phyloP scores from a whole-genome alignment of 257 asterid genomes.

The Solanum arcanum region DNA sequence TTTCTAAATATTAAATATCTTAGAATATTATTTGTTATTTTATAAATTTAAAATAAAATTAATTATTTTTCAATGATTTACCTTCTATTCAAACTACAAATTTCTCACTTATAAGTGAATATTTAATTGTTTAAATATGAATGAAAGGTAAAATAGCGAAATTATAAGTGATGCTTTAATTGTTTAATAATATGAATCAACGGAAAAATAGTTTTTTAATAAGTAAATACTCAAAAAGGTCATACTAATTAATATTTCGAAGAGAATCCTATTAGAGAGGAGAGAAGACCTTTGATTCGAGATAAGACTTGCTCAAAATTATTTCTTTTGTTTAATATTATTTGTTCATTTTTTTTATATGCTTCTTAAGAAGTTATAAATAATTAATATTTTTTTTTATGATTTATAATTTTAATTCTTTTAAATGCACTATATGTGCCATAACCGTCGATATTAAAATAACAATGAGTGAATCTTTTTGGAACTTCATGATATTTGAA shows the following conservation, averaged over 20 bases:
- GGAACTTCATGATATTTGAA: no score
- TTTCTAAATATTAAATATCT: not conserved
- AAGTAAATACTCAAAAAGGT: not conserved
- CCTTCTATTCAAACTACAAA: not conserved
- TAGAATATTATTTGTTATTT: not conserved
- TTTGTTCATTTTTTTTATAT: no score
- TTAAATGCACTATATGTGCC: no score
- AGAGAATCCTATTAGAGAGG: not conserved
- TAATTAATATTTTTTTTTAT: no score
- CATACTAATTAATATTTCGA: not conserved
- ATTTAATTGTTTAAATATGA: not conserved
- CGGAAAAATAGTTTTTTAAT: not conserved
- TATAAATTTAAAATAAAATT: not conserved
- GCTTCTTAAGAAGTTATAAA: not conserved
- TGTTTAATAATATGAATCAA: not conserved
- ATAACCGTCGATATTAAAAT: not conserved
- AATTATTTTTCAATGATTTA: not conserved
- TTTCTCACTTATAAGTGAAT: not conserved
- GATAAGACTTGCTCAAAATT: not conserved
- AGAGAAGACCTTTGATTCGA: not conserved
- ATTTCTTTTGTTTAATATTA: no score
- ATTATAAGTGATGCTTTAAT: no score
- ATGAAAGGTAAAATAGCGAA: not conserved
- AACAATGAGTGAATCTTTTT: no score
- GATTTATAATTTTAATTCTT: no score